phyloP scores from a whole-genome alignment of 306 rosid genomes.

The Prunus dulcis region DNA sequence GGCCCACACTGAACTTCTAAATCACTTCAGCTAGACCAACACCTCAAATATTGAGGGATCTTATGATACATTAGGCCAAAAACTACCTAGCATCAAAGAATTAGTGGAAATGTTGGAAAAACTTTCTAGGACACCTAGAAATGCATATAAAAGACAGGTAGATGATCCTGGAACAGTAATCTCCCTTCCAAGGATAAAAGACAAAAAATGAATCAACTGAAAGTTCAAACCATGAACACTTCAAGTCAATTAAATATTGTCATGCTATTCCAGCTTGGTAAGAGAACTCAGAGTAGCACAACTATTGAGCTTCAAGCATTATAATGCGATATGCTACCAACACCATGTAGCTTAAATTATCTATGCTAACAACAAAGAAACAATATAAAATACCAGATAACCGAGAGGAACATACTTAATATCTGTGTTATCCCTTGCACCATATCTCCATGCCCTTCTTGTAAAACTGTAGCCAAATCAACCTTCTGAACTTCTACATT shows the following conservation, averaged over 20 bases:
- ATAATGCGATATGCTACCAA: not conserved
- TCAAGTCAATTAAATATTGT: not conserved
- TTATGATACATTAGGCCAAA: not conserved
- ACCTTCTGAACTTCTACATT: slow-evolving; percentile 71
- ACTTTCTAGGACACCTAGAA: not conserved
- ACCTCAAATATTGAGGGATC: not conserved
- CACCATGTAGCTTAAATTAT: not conserved
- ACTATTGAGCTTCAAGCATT: not conserved
- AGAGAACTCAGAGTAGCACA: not conserved
- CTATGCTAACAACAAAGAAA: not conserved
- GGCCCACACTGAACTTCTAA: not conserved
- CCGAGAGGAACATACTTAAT: slow-evolving; percentile 55
- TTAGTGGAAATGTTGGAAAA: not conserved
- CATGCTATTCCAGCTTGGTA: not conserved
- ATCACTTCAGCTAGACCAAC: not conserved
- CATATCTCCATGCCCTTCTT: slow-evolving; percentile 87
- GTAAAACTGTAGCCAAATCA: slow-evolving; percentile 92
- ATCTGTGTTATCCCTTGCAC: slow-evolving; percentile 79
- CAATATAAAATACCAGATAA: slow-evolving; percentile 19
- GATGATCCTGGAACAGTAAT: not conserved
- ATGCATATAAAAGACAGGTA: not conserved
- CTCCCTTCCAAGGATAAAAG: not conserved
- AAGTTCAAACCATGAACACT: not conserved
- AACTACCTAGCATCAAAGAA: not conserved
- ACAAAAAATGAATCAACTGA: not conserved